Base-by-base conservation (phyloP, 1,284 basidiomycete genomes). In the Papiliotrema terrestris region DNA sequence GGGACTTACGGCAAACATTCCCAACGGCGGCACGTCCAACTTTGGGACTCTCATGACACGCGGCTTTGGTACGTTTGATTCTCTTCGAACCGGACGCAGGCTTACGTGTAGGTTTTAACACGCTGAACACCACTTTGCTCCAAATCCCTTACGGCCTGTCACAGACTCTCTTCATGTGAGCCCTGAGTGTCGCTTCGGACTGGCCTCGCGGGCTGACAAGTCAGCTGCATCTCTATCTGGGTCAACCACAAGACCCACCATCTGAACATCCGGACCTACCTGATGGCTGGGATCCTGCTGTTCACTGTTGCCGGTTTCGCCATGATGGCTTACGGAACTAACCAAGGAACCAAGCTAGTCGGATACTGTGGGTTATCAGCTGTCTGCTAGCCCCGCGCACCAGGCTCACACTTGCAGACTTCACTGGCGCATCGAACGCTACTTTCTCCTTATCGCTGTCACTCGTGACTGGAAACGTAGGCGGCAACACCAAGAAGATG, bases 381-480 rank as follows among this genome's bases (percentile, higher is more conserved):
- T 1, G 11, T 20, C 25, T 29, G 8, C 11, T 22, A 17, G 15
- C 17, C 49, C 45, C 22, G 51, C 43, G 52, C 32, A 43, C 14
- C 39, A 20, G 6, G 15, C 39, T 41, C 6, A 41, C 5, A 8
- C 39, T n/a, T 4, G 39, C 39, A 71, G 69, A 62, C 68, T 57
- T 78, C n/a, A 77, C 75, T 19, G 76, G 77, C 15, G 72, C 76
- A 2, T 74, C 69, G 25, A 77, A 78, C 55, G 74, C 77, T 5
- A 71, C 74, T 2, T 79, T 79, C 57, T 76, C 78, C 2, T 59
- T 80, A 35, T 74, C 73, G 9, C 66, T 79, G 1, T 77, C 76
- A 0, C 69, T 80, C 15, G 64, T 80, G 9, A 72, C 75, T 20
- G 73, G 76, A 2, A 81, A 81, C 57, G 75, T 78, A 13, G 78